A percentile compares a stretch with the other conserved stretches of the same genome.
phyloP scores from a whole-genome alignment of 257 asterid genomes.

The Lycium ferocissimum region DNA sequence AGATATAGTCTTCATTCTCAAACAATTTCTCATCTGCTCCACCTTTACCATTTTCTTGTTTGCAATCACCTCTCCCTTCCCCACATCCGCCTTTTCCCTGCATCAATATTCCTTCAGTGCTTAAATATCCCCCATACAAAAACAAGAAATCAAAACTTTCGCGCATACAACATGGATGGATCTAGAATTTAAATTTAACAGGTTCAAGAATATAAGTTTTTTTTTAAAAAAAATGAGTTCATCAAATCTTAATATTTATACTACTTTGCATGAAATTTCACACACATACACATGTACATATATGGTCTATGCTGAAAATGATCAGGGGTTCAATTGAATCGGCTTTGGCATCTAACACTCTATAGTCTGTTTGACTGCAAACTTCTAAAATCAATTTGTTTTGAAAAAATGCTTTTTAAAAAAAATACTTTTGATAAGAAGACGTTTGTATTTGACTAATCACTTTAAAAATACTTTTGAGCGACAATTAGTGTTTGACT shows the following conservation, averaged over 20 bases:
- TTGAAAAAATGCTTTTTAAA: too few relatives aligned
- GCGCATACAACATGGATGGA: too few relatives aligned
- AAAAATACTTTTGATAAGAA: too few relatives aligned
- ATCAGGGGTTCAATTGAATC: neutral
- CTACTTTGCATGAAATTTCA: neutral
- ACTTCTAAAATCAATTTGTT: too few relatives aligned
- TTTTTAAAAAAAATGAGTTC: neutral
- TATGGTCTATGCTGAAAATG: neutral
- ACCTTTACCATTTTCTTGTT: slow-evolving; percentile 28
- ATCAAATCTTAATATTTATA: neutral
- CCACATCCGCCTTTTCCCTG: slow-evolving; percentile 41
- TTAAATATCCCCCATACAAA: neutral
- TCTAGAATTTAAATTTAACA: neutral
- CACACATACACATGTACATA: neutral
- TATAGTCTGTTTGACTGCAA: too few relatives aligned
- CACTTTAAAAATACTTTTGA: too few relatives aligned
- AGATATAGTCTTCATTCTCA: slow-evolving; percentile 57
- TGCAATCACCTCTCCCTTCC: slow-evolving; percentile 38
- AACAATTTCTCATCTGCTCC: slow-evolving; percentile 35
- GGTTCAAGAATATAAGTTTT: neutral
- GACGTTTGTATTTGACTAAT: too few relatives aligned
- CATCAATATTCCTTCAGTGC: slow-evolving; percentile 11
- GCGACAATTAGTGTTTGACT: too few relatives aligned
- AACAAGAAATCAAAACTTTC: neutral
- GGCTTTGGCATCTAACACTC: neutral